Base-by-base conservation (phyloP, 345 rosid species). In the Aquilaria yunnanensis region DNA sequence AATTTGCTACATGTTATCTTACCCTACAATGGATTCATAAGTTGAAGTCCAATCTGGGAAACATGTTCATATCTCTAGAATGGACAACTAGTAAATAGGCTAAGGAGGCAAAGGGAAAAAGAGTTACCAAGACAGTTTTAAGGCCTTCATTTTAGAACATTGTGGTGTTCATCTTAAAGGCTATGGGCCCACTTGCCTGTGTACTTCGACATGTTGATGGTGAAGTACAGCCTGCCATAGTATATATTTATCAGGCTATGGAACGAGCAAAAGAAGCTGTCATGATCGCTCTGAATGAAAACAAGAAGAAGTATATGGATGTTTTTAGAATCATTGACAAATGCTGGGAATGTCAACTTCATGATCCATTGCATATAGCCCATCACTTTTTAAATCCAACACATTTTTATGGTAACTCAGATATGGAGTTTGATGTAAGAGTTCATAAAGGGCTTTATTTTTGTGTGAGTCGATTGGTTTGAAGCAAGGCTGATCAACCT, bases 181-280 rank as follows among this genome's bases (percentile, higher is more conserved):
- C 23, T 23, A 23, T 23, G 23, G 34, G 33, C n/a, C 67, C 59
- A 3, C 51, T 69, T 49, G 59, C 66, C 0, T 4, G 59, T n/a
- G 53, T 65, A n/a, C 53, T 74, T 55, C 13, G 61, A 5, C 32
- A 61, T 11, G 68, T 65, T 14, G 71, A 65, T 41, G 49, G 56
- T 46, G 67, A 69, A 59, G 60, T 43, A 31, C 69, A 30, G 9
- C 54, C 23, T 4, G 5, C 30, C 54, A 51, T 13, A 11, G 0
- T 16, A 14, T 51, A 14, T 51, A 51, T 51, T 14, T 51, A 51
- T 51, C 29, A 51, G n/a, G 29, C 55, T 9, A 51, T 51, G 12
- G 23, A 13, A 9, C n/a, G 23, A 51, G 12, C 55, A 10, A 6
- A 10, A 2, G 55, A 71, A 33, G 56, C 32, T 0, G 60, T 65